A percentile compares a stretch with the other conserved stretches of the same genome.
Conservation (phyloP, 495 filamentous ascomycete species). For the Astrocystis sublimbata region DNA sequence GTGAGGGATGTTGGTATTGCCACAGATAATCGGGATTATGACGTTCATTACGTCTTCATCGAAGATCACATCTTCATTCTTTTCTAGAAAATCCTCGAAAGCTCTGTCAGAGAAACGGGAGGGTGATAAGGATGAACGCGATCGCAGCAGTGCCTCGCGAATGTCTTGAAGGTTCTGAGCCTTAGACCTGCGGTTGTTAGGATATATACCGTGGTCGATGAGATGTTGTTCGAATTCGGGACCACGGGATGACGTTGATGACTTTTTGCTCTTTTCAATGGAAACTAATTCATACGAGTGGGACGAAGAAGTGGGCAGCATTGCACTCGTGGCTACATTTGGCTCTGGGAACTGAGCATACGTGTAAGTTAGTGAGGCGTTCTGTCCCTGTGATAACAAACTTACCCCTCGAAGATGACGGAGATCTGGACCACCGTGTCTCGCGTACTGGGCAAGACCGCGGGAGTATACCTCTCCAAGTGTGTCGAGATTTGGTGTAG, state of each 20-base stretch:
- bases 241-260: constrained; percentile 32
- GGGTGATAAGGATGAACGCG: background rate
- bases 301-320: background rate
- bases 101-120: background rate
- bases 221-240: constrained; percentile 38
- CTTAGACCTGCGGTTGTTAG: background rate
- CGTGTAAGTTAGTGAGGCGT: background rate
- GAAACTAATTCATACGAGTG: background rate
- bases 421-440: constrained; percentile 12
- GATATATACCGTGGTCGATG: constrained; percentile 37
- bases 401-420: constrained; percentile 4
- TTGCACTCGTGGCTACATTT: background rate
- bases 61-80: background rate
- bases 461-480: no score
- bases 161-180: background rate
- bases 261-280: background rate
- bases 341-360: background rate
- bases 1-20: background rate
- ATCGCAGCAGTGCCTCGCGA: no score
- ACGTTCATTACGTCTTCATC: background rate
- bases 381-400: background rate
- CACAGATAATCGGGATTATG: background rate
- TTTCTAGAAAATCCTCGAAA: background rate
- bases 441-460: constrained; percentile 2
- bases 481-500: background rate